Conservation (phyloP, 257 asterid species). For the Plantago ovata region DNA sequence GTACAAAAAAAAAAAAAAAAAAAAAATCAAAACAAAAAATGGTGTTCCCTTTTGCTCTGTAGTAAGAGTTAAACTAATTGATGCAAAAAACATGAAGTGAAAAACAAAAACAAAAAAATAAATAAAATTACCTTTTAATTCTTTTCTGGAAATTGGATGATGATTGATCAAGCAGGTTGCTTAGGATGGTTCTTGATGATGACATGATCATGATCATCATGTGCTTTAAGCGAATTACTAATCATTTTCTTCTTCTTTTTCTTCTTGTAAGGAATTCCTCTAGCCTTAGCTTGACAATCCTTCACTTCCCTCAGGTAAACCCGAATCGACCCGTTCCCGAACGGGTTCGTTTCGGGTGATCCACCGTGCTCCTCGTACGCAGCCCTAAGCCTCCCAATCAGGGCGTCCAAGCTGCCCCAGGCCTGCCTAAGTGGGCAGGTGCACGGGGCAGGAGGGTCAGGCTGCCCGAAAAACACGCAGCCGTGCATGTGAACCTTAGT, state of each 20-base stretch:
- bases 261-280: constrained; percentile 43
- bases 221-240: constrained; percentile 14
- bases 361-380: constrained; percentile 55
- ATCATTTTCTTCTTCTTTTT: constrained; percentile 32
- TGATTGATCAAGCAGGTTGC: constrained; percentile 8
- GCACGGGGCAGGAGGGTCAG: constrained; percentile 45
- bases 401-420: constrained; percentile 50
- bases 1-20: too few species aligned
- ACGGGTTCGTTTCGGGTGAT: constrained; percentile 35
- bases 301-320: constrained; percentile 37
- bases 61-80: too few species aligned
- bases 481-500: constrained; percentile 48
- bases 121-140: constrained; percentile 8
- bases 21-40: background rate
- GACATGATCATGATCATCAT: constrained; percentile 14
- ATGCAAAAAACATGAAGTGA: too few species aligned
- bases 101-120: background rate
- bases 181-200: constrained; percentile 15
- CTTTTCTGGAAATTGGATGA: background rate
- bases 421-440: constrained; percentile 47
- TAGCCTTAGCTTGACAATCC: constrained; percentile 41
- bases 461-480: constrained; percentile 46
- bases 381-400: constrained; percentile 42
- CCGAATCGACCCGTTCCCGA: constrained; percentile 38
- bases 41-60: background rate